Base-by-base conservation (phyloP, 176 grass and related monocot genomes). In the Zoysia pacifica region DNA sequence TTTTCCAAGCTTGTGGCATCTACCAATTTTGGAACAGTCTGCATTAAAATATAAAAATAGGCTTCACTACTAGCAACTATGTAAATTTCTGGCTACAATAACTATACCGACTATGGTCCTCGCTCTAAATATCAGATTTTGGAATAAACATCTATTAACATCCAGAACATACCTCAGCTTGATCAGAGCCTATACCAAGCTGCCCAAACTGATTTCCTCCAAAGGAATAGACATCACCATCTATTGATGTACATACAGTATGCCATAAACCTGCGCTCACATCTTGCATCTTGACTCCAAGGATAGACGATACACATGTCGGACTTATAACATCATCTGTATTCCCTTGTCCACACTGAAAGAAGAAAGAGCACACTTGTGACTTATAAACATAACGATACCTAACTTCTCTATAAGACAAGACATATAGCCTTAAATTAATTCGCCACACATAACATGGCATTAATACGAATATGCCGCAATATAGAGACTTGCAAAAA, bases 131-230 rank as follows among this genome's bases (percentile, higher is more conserved):
- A 13, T 16, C 2, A 67, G 7, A 48, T 80, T 53, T 14, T 79
- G 45, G 37, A 67, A 74, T 79, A 28, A 76, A 19, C 18, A 78
- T 48, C 20, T 7, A 56, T 20, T 80, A 69, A 19, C 56, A 80
- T 74, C 0, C 2, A 47, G 16, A 58, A 52, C 61, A 20, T 81
- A 99, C 97, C 93, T 99, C 97, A 74, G 93, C 90, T 85, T 99
- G 97, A 85, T 99, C 93, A 91, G 93, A 99, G 80, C 97, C 90
- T 70, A 85, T 86, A 36, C 97, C 97, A 20, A 99, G 93, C 87
- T 99, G 97, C 11, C 97, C 97, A 48, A 99, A 99, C 72, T 99
- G 97, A 70, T 99, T 99, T 39, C 97, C 93, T 70, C 97, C 97
- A 41, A 99, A 99, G 16, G 97, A 91, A 86, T 96, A 99, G 18